Conservation (phyloP, 345 rosid genomes). For the Lepidium aucheri region DNA sequence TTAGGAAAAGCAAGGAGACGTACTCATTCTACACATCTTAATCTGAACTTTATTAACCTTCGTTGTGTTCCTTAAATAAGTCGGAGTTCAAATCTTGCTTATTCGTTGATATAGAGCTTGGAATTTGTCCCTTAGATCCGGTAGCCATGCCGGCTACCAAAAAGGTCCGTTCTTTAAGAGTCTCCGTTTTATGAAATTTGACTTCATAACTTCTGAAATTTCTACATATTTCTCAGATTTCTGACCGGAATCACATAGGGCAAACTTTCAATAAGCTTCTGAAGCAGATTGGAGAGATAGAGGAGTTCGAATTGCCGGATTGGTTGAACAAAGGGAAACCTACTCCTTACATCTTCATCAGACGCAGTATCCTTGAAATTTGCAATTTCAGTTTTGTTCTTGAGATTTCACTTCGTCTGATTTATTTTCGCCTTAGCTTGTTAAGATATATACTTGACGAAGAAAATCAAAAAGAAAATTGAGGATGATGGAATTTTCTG, state of each 20-base stretch:
- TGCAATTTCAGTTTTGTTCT: neutral
- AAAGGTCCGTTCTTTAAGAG: conserved; percentile 8
- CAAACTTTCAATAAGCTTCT: conserved; percentile 53
- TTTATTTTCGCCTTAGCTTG: conserved; percentile 27
- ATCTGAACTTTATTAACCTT: neutral
- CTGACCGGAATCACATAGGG: conserved; percentile 34
- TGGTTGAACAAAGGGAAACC: conserved; percentile 65
- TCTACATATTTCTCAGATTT: conserved; percentile 33
- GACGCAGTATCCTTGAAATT: conserved; percentile 70
- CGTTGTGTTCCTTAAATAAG: neutral
- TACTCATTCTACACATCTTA: neutral
- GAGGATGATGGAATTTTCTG: conserved; percentile 98
- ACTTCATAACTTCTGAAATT: neutral
- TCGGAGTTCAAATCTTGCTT: neutral
- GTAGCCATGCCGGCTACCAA: conserved; percentile 20
- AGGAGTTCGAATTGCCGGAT: conserved; percentile 83
- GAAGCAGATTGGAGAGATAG: conserved; percentile 51
- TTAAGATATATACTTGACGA: conserved; percentile 76
- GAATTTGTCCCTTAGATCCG: neutral
- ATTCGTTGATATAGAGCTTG: neutral
- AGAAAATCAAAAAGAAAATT: conserved; percentile 60
- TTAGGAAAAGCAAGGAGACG: neutral
- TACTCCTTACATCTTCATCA: conserved; percentile 54
- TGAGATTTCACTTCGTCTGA: neutral
- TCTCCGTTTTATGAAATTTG: neutral